Percentiles rank a stretch among this genome's conserved stretches.
Conservation (phyloP, 768 basidiomycete species). For the Leucogyrophana mollusca region DNA sequence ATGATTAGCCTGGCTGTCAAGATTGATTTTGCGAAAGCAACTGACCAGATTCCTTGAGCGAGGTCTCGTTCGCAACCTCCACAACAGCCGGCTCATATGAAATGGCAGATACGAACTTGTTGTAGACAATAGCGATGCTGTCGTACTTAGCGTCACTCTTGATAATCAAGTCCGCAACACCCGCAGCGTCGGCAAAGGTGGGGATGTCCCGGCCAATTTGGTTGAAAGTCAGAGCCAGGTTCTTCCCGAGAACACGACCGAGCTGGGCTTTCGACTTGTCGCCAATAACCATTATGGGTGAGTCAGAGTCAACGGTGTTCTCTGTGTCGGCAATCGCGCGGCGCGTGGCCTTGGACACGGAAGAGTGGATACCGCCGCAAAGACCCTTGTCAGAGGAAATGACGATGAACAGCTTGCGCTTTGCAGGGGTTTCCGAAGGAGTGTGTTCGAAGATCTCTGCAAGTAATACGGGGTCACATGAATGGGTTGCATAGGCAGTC, state of each 20-base stretch:
- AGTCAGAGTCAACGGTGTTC: conserved; percentile 51
- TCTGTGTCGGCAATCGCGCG: conserved; percentile 57
- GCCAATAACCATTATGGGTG: conserved; percentile 83
- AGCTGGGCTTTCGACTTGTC: conserved; percentile 98
- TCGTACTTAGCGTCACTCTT: conserved; percentile 86
- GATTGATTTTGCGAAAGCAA: conserved; percentile 15
- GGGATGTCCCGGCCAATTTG: conserved; percentile 98
- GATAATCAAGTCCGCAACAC: conserved; percentile 90
- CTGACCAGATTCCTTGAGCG: conserved; percentile 79
- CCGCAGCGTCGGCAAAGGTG: conserved; percentile 93
- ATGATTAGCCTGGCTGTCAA: neutral
- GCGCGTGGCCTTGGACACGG: conserved; percentile 88
- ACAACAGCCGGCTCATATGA: conserved; percentile 80
- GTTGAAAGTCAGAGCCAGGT: conserved; percentile 88
- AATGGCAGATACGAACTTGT: conserved; percentile 85
- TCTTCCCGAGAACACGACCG: conserved; percentile 56
- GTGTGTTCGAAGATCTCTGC: conserved; percentile 88
- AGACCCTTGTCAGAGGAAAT: conserved; percentile 98
- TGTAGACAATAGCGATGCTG: conserved; percentile 76
- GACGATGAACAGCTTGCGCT: conserved; percentile 88
- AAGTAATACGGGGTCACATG: conserved; percentile 11
- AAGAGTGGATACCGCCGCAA: conserved; percentile 99
- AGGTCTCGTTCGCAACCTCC: conserved; percentile 79
- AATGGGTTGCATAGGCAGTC: neutral
- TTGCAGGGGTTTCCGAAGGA: conserved; percentile 61